phyloP scores from a whole-genome alignment of 2,329 filamentous ascomycete species.

The Trichoderma sp. region DNA sequence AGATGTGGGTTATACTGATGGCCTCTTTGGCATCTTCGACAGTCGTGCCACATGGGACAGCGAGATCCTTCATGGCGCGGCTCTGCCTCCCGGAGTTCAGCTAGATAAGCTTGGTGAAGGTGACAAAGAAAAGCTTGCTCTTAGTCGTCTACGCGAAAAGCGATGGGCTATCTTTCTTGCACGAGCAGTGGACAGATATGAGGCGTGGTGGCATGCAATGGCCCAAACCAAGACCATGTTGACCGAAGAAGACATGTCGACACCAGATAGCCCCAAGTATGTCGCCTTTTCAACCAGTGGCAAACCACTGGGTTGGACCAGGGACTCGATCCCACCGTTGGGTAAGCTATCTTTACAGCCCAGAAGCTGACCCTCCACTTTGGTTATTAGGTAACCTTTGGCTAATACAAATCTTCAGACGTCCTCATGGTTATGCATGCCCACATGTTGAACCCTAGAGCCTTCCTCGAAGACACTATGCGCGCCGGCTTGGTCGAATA shows the following conservation, averaged over 20 bases:
- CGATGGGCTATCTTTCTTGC: conserved; percentile 70
- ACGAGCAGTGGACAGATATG: conserved; percentile 66
- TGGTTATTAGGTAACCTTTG: background rate
- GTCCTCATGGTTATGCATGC: conserved; percentile 79
- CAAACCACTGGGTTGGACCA: conserved; percentile 34
- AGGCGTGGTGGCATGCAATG: conserved; percentile 58
- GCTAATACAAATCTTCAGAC: conserved; percentile 42
- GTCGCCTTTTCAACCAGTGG: conserved; percentile 30
- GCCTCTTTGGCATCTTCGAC: conserved; percentile 63
- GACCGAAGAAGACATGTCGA: conserved; percentile 37
- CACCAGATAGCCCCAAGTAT: conserved; percentile 27
- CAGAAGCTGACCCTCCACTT: background rate
- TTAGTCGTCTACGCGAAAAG: conserved; percentile 64
- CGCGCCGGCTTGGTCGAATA: conserved; percentile 51
- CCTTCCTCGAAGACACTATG: conserved; percentile 72
- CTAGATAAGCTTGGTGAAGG: conserved; percentile 28
- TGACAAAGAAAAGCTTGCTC: conserved; percentile 28
- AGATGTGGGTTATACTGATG: conserved; percentile 63
- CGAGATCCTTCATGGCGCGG: background rate
- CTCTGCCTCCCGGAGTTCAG: conserved; percentile 8
- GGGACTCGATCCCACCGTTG: conserved; percentile 53
- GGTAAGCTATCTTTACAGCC: conserved; percentile 38
- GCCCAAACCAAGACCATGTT: conserved; percentile 28
- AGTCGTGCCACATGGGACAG: conserved; percentile 32
- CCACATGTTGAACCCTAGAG: conserved; percentile 72